Evolutionary conservation across 2,329 filamentous ascomycete species (phyloP).

Genomic region (Septoria linicola): DNA sequence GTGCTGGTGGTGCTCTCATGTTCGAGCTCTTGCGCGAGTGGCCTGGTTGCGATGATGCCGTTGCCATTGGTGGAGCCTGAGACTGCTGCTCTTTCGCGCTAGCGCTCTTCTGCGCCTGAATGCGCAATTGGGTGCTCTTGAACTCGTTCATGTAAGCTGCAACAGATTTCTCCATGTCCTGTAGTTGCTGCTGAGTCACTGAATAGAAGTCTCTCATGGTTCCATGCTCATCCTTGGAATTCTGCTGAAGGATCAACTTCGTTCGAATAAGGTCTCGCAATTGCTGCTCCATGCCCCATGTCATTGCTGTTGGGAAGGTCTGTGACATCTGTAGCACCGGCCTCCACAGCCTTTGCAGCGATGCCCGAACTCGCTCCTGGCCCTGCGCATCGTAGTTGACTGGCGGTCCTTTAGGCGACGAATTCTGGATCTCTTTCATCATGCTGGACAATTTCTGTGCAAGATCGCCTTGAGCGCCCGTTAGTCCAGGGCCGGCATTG

Average conservation of each 20-base stretch:
- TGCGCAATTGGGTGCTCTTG: slow-evolving; percentile 26
- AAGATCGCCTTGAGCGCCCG: slow-evolving; percentile 1
- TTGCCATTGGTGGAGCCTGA: slow-evolving; percentile 21
- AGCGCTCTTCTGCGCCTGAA: slow-evolving; percentile 16
- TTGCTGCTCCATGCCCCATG: slow-evolving; percentile 24
- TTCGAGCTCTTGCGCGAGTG: slow-evolving; percentile 32
- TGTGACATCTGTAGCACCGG: slow-evolving; percentile 29
- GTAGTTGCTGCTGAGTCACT: slow-evolving; percentile 29
- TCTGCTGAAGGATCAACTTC: slow-evolving; percentile 32
- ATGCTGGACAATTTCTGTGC: slow-evolving; percentile 15
- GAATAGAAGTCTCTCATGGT: slow-evolving; percentile 34
- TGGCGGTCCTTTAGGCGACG: slow-evolving; percentile 32
- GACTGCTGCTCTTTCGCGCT: slow-evolving; percentile 23
- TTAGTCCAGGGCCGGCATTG: not conserved
- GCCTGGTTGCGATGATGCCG: slow-evolving; percentile 26
- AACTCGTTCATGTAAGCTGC: slow-evolving; percentile 32
- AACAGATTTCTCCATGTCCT: slow-evolving; percentile 27
- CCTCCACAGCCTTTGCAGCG: slow-evolving; percentile 31
- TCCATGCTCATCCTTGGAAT: slow-evolving; percentile 27
- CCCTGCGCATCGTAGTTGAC: slow-evolving; percentile 26
- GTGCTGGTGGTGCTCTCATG: slow-evolving; percentile 34
- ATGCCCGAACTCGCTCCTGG: slow-evolving; percentile 23
- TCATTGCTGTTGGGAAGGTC: slow-evolving; percentile 27
- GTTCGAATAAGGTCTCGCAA: slow-evolving; percentile 31
- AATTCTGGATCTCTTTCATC: slow-evolving; percentile 24